Percentiles rank a stretch among this genome's conserved stretches.
Conservation (phyloP, 371 early-diverging fungal species). For the Gilbertella persicaria region DNA sequence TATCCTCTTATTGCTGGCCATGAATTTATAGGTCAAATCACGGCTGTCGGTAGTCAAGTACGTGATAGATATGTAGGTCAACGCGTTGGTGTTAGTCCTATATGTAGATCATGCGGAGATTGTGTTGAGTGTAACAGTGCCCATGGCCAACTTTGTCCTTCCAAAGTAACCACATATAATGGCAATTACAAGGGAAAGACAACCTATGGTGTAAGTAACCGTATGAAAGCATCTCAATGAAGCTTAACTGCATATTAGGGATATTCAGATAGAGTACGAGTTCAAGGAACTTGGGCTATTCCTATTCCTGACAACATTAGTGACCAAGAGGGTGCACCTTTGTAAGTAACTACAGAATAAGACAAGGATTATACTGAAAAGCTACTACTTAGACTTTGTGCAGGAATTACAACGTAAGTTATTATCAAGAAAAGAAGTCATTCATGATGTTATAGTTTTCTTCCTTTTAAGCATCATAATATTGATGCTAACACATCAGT, state of each 20-base stretch:
- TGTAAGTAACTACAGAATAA: constrained; percentile 32
- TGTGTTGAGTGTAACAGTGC: constrained; percentile 43
- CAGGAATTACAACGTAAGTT: constrained; percentile 66
- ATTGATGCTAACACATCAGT: constrained; percentile 50
- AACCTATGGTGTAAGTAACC: constrained; percentile 56
- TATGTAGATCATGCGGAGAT: constrained; percentile 41
- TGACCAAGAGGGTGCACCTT: constrained; percentile 40
- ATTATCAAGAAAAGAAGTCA: too few species aligned
- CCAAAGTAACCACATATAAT: constrained; percentile 49
- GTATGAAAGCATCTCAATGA: neutral
- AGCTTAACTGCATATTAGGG: constrained; percentile 21
- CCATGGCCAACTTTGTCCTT: constrained; percentile 39
- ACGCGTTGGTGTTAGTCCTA: constrained; percentile 74
- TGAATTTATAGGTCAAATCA: constrained; percentile 70
- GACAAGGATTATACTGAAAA: too few species aligned
- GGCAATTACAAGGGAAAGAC: constrained; percentile 33
- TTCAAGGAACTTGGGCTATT: constrained; percentile 52
- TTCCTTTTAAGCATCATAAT: constrained; percentile 58
- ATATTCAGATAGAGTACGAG: constrained; percentile 38
- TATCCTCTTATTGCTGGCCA: constrained; percentile 77
- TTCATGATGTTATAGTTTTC: constrained; percentile 6
- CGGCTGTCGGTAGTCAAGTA: constrained; percentile 54
- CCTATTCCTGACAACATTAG: constrained; percentile 55
- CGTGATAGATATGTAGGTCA: constrained; percentile 60
- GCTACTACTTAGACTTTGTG: constrained; percentile 69